A percentile compares a stretch with the other conserved stretches of the same genome.
phyloP scores from a whole-genome alignment of 2,329 filamentous ascomycete species.

The Aureobasidium melanogenum region DNA sequence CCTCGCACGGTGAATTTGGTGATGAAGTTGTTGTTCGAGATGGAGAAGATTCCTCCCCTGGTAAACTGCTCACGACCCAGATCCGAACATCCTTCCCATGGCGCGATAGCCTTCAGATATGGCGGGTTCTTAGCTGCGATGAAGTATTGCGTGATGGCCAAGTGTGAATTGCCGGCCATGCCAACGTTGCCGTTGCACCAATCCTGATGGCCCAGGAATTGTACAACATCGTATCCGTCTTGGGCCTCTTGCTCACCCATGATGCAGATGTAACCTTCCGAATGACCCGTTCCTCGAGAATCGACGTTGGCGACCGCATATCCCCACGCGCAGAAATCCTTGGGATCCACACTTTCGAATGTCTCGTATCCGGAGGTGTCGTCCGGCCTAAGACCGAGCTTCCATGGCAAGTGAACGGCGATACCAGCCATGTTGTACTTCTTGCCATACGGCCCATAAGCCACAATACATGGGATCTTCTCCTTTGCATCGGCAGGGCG shows the following conservation, averaged over 20 bases:
- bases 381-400: slow-evolving; percentile 7
- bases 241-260: slow-evolving; percentile 38
- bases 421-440: slow-evolving; percentile 21
- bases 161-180: slow-evolving; percentile 37
- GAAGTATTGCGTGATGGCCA: slow-evolving; percentile 35
- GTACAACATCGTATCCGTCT: slow-evolving; percentile 39
- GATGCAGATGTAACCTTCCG: slow-evolving; percentile 27
- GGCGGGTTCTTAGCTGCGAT: slow-evolving; percentile 35
- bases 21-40: slow-evolving; percentile 30
- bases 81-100: slow-evolving; percentile 40
- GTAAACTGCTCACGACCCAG: slow-evolving; percentile 40
- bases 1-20: slow-evolving; percentile 19
- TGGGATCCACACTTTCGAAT: slow-evolving; percentile 37
- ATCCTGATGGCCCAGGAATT: slow-evolving; percentile 31
- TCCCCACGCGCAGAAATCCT: slow-evolving; percentile 23
- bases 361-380: slow-evolving; percentile 28
- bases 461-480: slow-evolving; percentile 36
- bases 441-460: slow-evolving; percentile 40
- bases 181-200: slow-evolving; percentile 40
- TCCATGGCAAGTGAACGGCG: slow-evolving; percentile 9
- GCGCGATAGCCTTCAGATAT: slow-evolving; percentile 35
- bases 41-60: slow-evolving; percentile 32
- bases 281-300: slow-evolving; percentile 23
- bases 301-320: slow-evolving; percentile 28
- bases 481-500: slow-evolving; percentile 28